A percentile compares a stretch with the other conserved stretches of the same genome.
Evolutionary conservation across 257 asterid species (phyloP).

Genomic region (Buddleja alternifolia): DNA sequence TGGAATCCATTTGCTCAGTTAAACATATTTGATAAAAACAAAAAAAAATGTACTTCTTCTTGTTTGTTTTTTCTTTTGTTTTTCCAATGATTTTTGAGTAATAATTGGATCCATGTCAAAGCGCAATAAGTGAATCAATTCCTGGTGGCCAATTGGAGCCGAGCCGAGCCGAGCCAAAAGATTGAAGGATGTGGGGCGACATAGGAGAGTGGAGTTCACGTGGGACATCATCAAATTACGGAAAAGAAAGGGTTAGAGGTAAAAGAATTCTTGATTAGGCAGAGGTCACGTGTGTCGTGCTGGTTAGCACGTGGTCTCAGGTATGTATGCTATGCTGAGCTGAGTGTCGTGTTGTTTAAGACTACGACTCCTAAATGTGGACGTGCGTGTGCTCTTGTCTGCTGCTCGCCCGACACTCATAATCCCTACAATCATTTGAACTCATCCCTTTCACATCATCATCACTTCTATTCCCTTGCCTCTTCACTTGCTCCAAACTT

Average conservation of each 20-base stretch:
- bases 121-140: too few species aligned
- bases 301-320: slow-evolving; percentile 58
- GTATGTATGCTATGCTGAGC: slow-evolving; percentile 16
- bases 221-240: slow-evolving; percentile 45
- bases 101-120: too few species aligned
- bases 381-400: slow-evolving; percentile 56
- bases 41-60: too few species aligned
- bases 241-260: too few species aligned
- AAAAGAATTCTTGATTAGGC: slow-evolving; percentile 13
- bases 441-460: slow-evolving; percentile 25
- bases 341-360: neutral
- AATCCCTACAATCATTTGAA: slow-evolving; percentile 62
- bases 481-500: neutral
- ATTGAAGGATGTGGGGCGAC: slow-evolving; percentile 22
- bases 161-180: too few species aligned
- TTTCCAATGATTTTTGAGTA: too few species aligned
- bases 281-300: slow-evolving; percentile 61
- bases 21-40: too few species aligned
- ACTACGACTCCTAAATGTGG: slow-evolving; percentile 24
- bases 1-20: too few species aligned
- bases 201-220: slow-evolving; percentile 67
- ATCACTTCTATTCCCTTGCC: neutral
- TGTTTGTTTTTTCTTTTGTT: too few species aligned
- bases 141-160: too few species aligned
- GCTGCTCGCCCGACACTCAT: slow-evolving; percentile 40